Evolutionary conservation across 2,329 filamentous ascomycete species (phyloP), one percentile per base, ranked within the genome.

Genomic region (Alternaria arbusti): DNA sequence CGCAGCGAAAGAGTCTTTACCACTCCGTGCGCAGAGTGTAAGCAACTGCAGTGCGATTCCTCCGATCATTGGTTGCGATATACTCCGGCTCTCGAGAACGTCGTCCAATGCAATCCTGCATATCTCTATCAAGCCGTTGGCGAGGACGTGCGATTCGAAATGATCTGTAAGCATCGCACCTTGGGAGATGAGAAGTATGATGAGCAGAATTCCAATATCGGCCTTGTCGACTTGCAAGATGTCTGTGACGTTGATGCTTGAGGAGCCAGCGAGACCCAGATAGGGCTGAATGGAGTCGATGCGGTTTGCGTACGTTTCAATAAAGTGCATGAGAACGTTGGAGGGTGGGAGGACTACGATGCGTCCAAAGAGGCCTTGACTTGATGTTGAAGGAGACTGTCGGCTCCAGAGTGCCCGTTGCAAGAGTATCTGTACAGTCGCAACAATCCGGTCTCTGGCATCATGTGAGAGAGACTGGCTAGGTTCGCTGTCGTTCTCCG

Each of bases 111-210:
- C 59, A 12, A 61, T 49, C n/a, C 54, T 61, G 47, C 59, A 58
- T 9, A 61, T 47, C 32, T 61, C 54, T 15, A 61, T 58, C 12
- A 61, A 23, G 6, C 59, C 59, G 25, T 58, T 43, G 7, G 59
- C 59, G 5, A 61, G 49, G 15, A 61, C 13, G 17, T 58, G 59
- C 0, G 59, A 61, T 46, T 61, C 47, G 5, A 36, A 25, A 30
- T 61, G 46, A 47, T 58, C 22, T 40, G 59, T 61, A 9, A 61
- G 59, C 59, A 61, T 58, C 4, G 59, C 59, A 22, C 59, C 59
- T 23, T 61, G 59, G 10, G 59, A 36, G 8, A 61, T 61, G 1
- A 61, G 20, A 8, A 61, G 47, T 17, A 61, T 52, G 13, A 61
- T 46, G 26, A 61, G 28, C 4, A 61, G 26, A 12, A 62, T 62